Evolutionary conservation across 2,329 filamentous ascomycete species (phyloP).

Genomic region (Fusarium gaditjirri): DNA sequence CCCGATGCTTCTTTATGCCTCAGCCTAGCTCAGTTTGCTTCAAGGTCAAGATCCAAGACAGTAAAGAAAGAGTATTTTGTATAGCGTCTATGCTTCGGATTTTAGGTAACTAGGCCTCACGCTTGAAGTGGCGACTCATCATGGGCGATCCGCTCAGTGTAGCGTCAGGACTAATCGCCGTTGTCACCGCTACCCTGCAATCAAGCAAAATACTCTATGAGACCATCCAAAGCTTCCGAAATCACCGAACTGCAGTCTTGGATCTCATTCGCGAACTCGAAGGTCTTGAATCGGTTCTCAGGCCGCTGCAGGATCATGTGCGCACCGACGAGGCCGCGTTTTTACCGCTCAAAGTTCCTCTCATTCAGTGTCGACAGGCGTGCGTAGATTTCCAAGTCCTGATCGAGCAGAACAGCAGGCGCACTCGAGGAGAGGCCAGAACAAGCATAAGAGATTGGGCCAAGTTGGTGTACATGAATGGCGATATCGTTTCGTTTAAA

Average conservation of each 20-base stretch:
- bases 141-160: conserved; percentile 13
- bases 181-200: conserved; percentile 30
- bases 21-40: not conserved
- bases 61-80: not conserved
- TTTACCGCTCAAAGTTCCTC: conserved; percentile 45
- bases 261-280: conserved; percentile 21
- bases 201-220: conserved; percentile 33
- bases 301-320: conserved; percentile 2
- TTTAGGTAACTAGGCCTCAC: not conserved
- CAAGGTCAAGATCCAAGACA: not conserved
- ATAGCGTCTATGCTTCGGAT: not conserved
- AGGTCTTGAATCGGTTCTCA: not conserved
- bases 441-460: conserved; percentile 55
- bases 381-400: conserved; percentile 54
- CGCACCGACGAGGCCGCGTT: conserved; percentile 13
- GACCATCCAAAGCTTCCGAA: conserved; percentile 31
- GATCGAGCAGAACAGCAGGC: conserved; percentile 48
- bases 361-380: conserved; percentile 54
- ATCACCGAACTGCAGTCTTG: conserved; percentile 14
- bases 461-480: conserved; percentile 55
- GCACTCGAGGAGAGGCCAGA: not conserved
- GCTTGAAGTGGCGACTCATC: not conserved
- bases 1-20: not conserved
- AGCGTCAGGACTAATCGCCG: conserved; percentile 11
- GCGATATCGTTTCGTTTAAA: conserved; percentile 55